Evolutionary conservation across 129 eudicot species (phyloP).

Genomic region (Tagetes erecta): DNA sequence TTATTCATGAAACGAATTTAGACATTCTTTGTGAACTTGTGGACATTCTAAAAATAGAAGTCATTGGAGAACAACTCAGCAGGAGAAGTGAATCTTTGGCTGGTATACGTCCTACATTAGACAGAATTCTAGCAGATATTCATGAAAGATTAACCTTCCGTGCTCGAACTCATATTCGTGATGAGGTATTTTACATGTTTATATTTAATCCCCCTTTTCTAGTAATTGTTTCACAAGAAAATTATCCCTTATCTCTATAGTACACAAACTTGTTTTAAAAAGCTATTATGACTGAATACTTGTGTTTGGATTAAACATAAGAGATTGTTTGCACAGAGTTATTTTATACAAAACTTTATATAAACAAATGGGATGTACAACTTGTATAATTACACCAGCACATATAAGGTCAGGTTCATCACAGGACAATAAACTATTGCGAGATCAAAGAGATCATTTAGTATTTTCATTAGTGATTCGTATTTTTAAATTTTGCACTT

Average conservation of each 20-base stretch:
- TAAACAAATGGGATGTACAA: background rate
- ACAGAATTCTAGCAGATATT: constrained; percentile 92
- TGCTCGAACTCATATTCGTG: constrained; percentile 94
- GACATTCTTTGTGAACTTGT: constrained; percentile 98
- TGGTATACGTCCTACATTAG: constrained; percentile 89
- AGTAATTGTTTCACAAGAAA: background rate
- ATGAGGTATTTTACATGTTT: constrained; percentile 60
- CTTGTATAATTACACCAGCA: background rate
- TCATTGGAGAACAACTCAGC: constrained; percentile 81
- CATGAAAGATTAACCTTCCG: constrained; percentile 97
- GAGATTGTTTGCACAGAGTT: background rate
- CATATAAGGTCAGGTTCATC: too few species aligned
- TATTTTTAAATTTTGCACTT: too few species aligned
- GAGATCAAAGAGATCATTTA: too few species aligned
- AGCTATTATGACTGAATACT: background rate
- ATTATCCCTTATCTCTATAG: background rate
- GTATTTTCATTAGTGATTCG: too few species aligned
- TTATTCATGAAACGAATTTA: constrained; percentile 88
- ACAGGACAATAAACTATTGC: too few species aligned
- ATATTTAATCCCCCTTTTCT: background rate
- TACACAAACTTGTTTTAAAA: background rate
- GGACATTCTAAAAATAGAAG: constrained; percentile 94
- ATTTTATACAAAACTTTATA: background rate
- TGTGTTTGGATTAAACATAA: background rate
- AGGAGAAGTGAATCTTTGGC: constrained; percentile 85